Conservation (phyloP, 2,329 filamentous ascomycete genomes). For the Microcera coccophila region DNA sequence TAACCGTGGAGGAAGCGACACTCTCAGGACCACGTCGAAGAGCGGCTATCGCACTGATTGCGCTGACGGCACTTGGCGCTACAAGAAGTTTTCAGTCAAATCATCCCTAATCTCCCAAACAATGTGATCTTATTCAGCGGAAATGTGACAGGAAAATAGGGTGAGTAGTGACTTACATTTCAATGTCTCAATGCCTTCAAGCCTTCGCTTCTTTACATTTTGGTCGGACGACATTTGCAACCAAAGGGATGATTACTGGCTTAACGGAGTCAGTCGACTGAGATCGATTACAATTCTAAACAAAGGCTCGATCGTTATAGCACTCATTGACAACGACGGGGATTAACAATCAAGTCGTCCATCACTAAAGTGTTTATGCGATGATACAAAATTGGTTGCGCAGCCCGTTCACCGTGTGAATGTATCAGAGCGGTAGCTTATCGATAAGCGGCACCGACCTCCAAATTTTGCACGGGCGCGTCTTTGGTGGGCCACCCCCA, state of each 20-base stretch:
- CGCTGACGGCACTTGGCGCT: slow-evolving; percentile 26
- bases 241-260: not conserved
- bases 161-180: slow-evolving; percentile 26
- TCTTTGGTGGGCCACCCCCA: slow-evolving; percentile 9
- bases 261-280: not conserved
- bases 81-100: not conserved
- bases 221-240: slow-evolving; percentile 25
- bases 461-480: slow-evolving; percentile 13
- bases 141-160: too few species aligned
- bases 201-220: slow-evolving; percentile 30
- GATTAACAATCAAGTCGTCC: too few species aligned
- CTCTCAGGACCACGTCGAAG: slow-evolving; percentile 26
- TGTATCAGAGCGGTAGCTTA: slow-evolving; percentile 5
- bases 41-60: slow-evolving; percentile 38
- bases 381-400: too few species aligned
- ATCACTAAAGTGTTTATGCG: not conserved
- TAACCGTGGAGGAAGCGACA: slow-evolving; percentile 1
- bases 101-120: not conserved
- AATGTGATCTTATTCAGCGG: too few species aligned
- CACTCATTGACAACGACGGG: too few species aligned
- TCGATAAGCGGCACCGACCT: slow-evolving; percentile 16
- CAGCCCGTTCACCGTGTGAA: too few species aligned
- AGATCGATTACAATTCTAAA: too few species aligned
- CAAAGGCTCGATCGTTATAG: too few species aligned
- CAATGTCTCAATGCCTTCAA: slow-evolving; percentile 28